Conservation (phyloP, 2,329 filamentous ascomycete genomes). For the Calonectria pseudoreteaudii region DNA sequence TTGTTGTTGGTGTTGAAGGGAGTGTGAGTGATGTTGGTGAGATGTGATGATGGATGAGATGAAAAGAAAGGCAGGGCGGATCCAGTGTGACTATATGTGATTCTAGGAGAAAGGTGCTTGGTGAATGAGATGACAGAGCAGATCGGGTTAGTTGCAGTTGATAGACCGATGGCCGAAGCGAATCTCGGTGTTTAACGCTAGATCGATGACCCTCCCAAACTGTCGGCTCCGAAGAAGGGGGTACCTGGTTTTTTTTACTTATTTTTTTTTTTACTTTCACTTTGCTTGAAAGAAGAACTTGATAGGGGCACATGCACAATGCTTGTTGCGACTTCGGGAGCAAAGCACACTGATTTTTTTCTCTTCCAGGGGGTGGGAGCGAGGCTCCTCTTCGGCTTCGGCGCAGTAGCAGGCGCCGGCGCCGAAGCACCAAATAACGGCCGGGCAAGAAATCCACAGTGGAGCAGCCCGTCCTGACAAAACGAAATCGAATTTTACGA, state of each 20-base stretch:
- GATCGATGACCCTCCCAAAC: not conserved
- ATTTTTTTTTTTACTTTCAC: too few species aligned
- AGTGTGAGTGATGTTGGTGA: not conserved
- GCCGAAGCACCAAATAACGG: not conserved
- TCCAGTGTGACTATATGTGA: slow-evolving; percentile 2
- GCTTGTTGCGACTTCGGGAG: slow-evolving; percentile 11
- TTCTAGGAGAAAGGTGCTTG: not conserved
- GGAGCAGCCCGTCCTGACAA: not conserved
- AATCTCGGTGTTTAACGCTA: not conserved
- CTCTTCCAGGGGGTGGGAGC: not conserved
- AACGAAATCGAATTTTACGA: not conserved
- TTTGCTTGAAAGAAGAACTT: not conserved
- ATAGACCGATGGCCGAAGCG: slow-evolving; percentile 6
- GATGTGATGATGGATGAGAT: not conserved
- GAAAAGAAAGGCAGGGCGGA: not conserved
- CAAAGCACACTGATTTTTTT: not conserved
- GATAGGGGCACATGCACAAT: not conserved
- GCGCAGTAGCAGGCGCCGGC: not conserved
- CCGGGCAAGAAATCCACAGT: slow-evolving; percentile 10
- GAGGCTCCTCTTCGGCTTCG: slow-evolving; percentile 9
- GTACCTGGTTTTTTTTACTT: not conserved
- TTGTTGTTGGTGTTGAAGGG: not conserved
- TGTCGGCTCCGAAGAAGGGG: slow-evolving; percentile 5
- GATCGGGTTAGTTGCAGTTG: too few species aligned
- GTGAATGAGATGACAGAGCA: not conserved